Percentiles rank a stretch among this genome's conserved stretches.
These are phyloP conservation scores for Aureobasidium mangrovei DNA, from an alignment of 2,329 filamentous ascomycete genomes.

Conservation along the genomic window DNA sequence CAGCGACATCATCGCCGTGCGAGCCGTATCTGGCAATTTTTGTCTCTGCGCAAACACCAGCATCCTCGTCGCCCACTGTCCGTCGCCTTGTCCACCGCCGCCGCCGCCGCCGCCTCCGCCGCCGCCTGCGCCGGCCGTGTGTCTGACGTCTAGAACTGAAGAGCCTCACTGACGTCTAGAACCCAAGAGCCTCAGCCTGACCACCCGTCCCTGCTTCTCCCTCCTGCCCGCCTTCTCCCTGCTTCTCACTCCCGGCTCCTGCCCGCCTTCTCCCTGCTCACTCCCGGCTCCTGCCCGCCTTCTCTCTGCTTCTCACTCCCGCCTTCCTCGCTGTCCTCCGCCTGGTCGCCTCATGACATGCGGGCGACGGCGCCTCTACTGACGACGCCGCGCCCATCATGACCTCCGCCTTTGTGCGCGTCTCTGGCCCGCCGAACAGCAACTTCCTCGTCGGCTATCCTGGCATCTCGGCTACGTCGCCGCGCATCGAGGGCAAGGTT, in stretches of 20 bases:
- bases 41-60: not conserved
- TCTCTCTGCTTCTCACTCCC: not conserved
- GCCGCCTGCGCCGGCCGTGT: not conserved
- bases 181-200: not conserved
- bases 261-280: not conserved
- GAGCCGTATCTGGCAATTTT: not conserved
- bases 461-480: conserved; percentile 94
- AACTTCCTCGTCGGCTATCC: conserved; percentile 96
- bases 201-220: not conserved
- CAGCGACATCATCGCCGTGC: conserved; percentile 2
- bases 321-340: not conserved
- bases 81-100: not conserved
- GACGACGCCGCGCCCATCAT: conserved; percentile 19
- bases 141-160: not conserved
- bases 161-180: conserved; percentile 2
- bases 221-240: not conserved
- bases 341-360: not conserved
- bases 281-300: not conserved
- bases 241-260: not conserved
- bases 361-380: conserved; percentile 5
- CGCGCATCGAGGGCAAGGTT: conserved; percentile 94
- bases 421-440: conserved; percentile 94
- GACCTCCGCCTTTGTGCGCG: conserved; percentile 74
- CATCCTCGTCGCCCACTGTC: no score
- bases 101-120: not conserved